phyloP scores from a whole-genome alignment of 164 flowering plant species.

The Santalum album region DNA sequence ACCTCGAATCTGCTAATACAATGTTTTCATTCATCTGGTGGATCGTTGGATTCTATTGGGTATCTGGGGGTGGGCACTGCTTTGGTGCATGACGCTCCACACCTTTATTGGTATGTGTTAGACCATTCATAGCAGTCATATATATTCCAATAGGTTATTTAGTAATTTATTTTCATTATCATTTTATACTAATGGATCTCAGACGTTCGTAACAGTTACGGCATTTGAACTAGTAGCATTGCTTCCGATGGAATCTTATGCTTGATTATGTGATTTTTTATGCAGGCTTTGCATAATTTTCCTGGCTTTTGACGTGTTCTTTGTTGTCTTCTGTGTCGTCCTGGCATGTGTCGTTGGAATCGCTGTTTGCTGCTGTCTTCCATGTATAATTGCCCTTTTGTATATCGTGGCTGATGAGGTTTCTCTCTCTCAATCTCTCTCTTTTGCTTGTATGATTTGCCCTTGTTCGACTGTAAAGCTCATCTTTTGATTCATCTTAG shows the following conservation, averaged over 20 bases:
- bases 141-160: too few relatives aligned
- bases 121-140: too few relatives aligned
- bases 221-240: neutral
- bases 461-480: too few relatives aligned
- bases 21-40: slow-evolving; percentile 91
- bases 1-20: slow-evolving; percentile 76
- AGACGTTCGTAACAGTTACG: neutral
- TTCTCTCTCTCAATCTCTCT: neutral
- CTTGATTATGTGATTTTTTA: neutral
- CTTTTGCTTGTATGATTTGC: neutral
- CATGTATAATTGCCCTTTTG: neutral
- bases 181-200: too few relatives aligned
- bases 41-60: slow-evolving; percentile 87
- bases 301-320: slow-evolving; percentile 3
- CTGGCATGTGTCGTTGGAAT: slow-evolving; percentile 2
- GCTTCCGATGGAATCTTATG: slow-evolving; percentile 1
- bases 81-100: slow-evolving; percentile 51
- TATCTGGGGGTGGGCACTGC: slow-evolving; percentile 57
- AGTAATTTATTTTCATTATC: too few relatives aligned
- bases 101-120: slow-evolving; percentile 67
- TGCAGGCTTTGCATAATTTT: slow-evolving; percentile 6
- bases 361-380: slow-evolving; percentile 4
- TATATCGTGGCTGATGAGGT: neutral
- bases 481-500: too few relatives aligned
- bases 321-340: slow-evolving; percentile 2